Conservation (phyloP, 2,329 filamentous ascomycete genomes). For the Byssothecium circinans region DNA sequence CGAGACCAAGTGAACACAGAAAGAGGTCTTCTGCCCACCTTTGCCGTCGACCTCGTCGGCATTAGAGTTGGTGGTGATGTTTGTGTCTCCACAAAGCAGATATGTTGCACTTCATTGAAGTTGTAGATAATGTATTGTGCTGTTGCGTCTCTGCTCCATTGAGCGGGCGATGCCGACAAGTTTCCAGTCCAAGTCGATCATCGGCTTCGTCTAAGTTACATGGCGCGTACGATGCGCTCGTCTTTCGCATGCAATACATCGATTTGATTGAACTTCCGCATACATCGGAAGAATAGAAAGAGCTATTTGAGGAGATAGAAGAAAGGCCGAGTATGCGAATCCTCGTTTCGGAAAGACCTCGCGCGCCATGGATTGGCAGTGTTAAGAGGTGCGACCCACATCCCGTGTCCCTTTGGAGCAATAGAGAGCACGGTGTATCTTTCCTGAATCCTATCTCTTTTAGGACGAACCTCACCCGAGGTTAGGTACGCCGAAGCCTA, state of each 20-base stretch:
- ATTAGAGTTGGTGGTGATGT: no score
- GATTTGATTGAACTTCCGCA: neutral
- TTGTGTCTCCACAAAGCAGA: neutral
- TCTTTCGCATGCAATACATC: neutral
- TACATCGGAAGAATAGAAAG: neutral
- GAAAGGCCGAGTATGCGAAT: neutral
- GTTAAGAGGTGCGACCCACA: no score
- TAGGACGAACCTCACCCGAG: no score
- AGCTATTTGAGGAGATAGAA: neutral
- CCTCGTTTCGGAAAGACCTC: no score
- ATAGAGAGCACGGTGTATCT: no score
- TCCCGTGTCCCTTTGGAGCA: no score
- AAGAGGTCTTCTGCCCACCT: no score
- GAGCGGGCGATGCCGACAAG: neutral
- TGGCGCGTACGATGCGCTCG: neutral
- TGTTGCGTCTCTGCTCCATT: neutral
- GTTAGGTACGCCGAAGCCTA: no score
- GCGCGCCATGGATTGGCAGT: no score
- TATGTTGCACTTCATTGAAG: neutral
- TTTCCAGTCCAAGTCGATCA: neutral
- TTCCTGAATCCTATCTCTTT: no score
- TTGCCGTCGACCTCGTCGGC: no score
- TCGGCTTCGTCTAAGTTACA: neutral
- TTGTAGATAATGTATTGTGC: neutral
- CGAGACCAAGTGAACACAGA: no score